A percentile compares a stretch with the other conserved stretches of the same genome.
Conservation (phyloP, 495 filamentous ascomycete genomes). For the Penicillium ucsense region DNA sequence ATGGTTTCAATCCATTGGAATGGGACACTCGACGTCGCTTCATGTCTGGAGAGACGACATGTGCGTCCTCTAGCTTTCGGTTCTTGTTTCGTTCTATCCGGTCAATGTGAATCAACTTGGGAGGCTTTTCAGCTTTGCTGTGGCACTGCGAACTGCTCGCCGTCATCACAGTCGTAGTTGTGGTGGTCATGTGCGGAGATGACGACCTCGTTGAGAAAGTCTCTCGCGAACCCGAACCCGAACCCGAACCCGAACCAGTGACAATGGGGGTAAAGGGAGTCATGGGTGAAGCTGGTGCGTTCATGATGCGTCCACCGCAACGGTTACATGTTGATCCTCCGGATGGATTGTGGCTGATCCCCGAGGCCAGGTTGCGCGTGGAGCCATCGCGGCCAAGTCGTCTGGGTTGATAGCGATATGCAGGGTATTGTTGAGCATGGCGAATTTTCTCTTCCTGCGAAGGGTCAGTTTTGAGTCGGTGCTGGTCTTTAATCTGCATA, state of each 20-base stretch:
- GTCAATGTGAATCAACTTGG: conserved; percentile 18
- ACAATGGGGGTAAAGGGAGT: conserved; percentile 24
- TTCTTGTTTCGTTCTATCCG: conserved; percentile 14
- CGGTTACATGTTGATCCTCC: conserved; percentile 32
- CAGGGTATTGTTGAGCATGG: conserved; percentile 83
- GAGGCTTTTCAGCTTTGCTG: conserved; percentile 9
- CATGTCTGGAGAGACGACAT: conserved; percentile 32
- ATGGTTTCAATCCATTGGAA: conserved; percentile 11
- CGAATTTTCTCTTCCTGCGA: conserved; percentile 77
- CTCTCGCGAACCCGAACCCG: conserved; percentile 3
- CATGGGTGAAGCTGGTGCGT: conserved; percentile 34
- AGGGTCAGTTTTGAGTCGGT: background rate
- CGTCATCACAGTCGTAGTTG: conserved; percentile 3
- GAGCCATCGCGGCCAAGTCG: conserved; percentile 51
- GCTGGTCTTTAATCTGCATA: background rate
- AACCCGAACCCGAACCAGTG: background rate
- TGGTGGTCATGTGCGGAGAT: conserved; percentile 6
- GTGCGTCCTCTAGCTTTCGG: conserved; percentile 21
- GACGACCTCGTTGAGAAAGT: conserved; percentile 10
- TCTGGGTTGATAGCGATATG: conserved; percentile 89
- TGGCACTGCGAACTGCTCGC: conserved; percentile 16
- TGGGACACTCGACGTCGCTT: conserved; percentile 48
- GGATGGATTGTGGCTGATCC: conserved; percentile 31
- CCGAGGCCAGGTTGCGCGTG: conserved; percentile 18
- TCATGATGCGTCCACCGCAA: conserved; percentile 39